Evolutionary conservation across 1,139 yeast species (phyloP).

Genomic region (Pichia sp.): DNA sequence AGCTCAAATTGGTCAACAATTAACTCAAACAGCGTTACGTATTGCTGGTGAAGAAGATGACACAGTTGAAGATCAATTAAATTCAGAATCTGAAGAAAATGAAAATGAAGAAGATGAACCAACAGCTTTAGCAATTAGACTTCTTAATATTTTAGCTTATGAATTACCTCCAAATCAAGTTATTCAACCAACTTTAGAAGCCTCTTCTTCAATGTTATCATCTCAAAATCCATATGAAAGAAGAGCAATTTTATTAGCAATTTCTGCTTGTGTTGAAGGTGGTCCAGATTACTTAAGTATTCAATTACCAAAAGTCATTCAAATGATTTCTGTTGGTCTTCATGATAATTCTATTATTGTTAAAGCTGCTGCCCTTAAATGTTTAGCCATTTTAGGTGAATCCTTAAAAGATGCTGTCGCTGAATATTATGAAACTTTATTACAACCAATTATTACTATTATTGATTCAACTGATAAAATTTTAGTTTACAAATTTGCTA

Average conservation of each 20-base stretch:
- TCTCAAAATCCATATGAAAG: slow-evolving; percentile 71
- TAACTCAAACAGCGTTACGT: slow-evolving; percentile 67
- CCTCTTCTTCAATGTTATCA: slow-evolving; percentile 54
- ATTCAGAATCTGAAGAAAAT: slow-evolving; percentile 79
- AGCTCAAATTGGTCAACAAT: slow-evolving; percentile 73
- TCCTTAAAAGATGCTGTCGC: slow-evolving; percentile 85
- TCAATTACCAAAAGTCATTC: slow-evolving; percentile 67
- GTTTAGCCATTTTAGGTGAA: slow-evolving; percentile 69
- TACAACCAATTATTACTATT: slow-evolving; percentile 81
- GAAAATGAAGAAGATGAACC: slow-evolving; percentile 91
- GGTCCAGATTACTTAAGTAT: slow-evolving; percentile 88
- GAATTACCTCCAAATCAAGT: slow-evolving; percentile 93
- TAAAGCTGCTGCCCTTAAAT: slow-evolving; percentile 79
- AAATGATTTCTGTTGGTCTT: slow-evolving; percentile 68
- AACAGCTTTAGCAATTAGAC: slow-evolving; percentile 69
- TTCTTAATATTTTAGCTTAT: slow-evolving; percentile 70
- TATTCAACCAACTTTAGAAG: slow-evolving; percentile 69
- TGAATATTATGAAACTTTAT: slow-evolving; percentile 69
- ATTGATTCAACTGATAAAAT: slow-evolving; percentile 82
- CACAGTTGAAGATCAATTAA: slow-evolving; percentile 67
- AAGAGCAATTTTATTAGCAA: slow-evolving; percentile 79
- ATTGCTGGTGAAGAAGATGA: slow-evolving; percentile 81
- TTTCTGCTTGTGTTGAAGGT: slow-evolving; percentile 84
- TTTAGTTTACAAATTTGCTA: slow-evolving; percentile 85
- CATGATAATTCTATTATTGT: slow-evolving; percentile 74